Evolutionary conservation across 441 rosid species (phyloP), one percentile per base, ranked within the genome.

Genomic region (Aleurites moluccanus): DNA sequence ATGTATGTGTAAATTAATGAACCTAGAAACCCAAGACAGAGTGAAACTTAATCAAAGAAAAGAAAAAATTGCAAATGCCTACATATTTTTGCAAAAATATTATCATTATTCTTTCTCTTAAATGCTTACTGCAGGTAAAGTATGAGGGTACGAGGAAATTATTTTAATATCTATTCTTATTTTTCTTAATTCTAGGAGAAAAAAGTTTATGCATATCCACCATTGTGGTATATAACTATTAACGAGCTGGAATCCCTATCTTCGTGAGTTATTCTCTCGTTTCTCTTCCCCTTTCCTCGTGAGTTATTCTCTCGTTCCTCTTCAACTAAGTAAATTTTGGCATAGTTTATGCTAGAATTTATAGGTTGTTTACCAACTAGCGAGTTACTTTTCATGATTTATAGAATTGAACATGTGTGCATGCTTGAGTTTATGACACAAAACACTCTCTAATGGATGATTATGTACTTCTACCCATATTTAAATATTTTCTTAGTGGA

Each of bases 201-300:
- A 82, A 95, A 89, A 73, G 87, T 91, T 64, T 93, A 92, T n/a
- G 86, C 80, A 28, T 59, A 92, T 74, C 85, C 97, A 66, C 98
- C 92, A 0, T 52, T 89, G 70, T 92, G 98, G 95, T 81, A 85
- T 75, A 83, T 92, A 64, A 90, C 90, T 78, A 79, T 87, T 42
- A 86, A 82, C 1, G 98, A 95, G 78, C 86, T 91, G 62, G 88
- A 88, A 82, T 89, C 97, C 6, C 74, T 92, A 59, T 80, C 96
- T n/a, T 83, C 91, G 97, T 90, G 80, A 83, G 96, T 83, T 62
- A 47, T n/a, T n/a, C n/a, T n/a, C n/a, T n/a, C n/a, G n/a, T n/a
- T n/a, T n/a, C n/a, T n/a, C n/a, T n/a, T n/a, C n/a, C n/a, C n/a
- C n/a, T n/a, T n/a, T n/a, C n/a, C n/a, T n/a, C n/a, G n/a, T n/a